These are phyloP conservation scores for Neobulgaria alba DNA, from an alignment of 2,329 filamentous ascomycete species.

Conservation along the genomic window DNA sequence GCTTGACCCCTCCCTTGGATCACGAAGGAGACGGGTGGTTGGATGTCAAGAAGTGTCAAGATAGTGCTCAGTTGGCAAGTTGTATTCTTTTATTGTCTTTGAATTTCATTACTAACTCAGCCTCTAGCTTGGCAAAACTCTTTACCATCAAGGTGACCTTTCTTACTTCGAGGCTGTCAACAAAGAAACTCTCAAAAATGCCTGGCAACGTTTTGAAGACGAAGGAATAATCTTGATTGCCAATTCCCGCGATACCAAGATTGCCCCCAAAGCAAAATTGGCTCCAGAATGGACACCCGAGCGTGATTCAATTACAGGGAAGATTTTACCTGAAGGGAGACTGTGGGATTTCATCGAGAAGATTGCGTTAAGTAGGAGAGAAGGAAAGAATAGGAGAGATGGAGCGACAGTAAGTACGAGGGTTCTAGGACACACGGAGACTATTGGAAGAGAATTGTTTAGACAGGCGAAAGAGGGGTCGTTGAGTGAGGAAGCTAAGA, in stretches of 20 bases:
- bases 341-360: constrained; percentile 89
- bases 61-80: constrained; percentile 69
- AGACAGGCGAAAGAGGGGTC: constrained; percentile 36
- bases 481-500: constrained; percentile 42
- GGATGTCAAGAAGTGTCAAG: constrained; percentile 67
- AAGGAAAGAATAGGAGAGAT: constrained; percentile 95
- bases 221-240: constrained; percentile 78
- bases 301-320: constrained; percentile 52
- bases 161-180: constrained; percentile 98
- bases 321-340: constrained; percentile 59
- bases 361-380: constrained; percentile 72
- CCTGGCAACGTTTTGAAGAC: constrained; percentile 79
- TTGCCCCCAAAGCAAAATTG: constrained; percentile 55
- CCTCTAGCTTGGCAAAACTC: constrained; percentile 74
- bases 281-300: constrained; percentile 66
- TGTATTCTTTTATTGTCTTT: neutral
- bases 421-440: constrained; percentile 69
- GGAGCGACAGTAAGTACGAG: constrained; percentile 79
- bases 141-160: constrained; percentile 95
- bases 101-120: constrained; percentile 18
- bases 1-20: constrained; percentile 63
- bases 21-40: constrained; percentile 63
- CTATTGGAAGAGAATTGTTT: constrained; percentile 63
- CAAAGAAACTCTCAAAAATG: constrained; percentile 93
- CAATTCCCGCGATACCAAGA: constrained; percentile 55